A percentile compares a stretch with the other conserved stretches of the same genome.
Conservation (phyloP, 306 rosid genomes). For the Argentina anserina region DNA sequence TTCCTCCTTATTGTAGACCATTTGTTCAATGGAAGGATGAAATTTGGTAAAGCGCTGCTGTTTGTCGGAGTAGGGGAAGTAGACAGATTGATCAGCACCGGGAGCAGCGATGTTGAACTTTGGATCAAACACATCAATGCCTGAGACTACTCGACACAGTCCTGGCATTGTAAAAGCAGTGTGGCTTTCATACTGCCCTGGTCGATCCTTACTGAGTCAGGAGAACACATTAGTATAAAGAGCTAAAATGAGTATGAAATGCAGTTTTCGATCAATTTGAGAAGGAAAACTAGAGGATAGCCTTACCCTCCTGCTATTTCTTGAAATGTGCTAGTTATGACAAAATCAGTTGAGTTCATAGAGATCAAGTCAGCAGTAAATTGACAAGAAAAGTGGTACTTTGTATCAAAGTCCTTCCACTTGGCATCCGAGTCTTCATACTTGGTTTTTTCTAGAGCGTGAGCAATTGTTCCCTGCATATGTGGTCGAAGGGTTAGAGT, state of each 20-base stretch:
- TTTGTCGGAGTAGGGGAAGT: slow-evolving; percentile 60
- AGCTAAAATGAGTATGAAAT: neutral
- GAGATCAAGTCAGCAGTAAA: slow-evolving; percentile 75
- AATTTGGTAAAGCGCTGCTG: slow-evolving; percentile 26
- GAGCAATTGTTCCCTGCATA: slow-evolving; percentile 88
- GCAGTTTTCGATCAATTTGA: neutral
- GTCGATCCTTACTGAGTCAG: slow-evolving; percentile 51
- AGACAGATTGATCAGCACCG: slow-evolving; percentile 87
- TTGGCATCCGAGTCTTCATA: slow-evolving; percentile 89
- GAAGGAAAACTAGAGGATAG: neutral
- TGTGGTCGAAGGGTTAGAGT: neutral
- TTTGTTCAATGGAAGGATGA: slow-evolving; percentile 33
- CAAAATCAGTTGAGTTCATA: slow-evolving; percentile 82
- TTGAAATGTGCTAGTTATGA: slow-evolving; percentile 86
- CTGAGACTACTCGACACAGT: slow-evolving; percentile 64
- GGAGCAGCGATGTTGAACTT: slow-evolving; percentile 96
- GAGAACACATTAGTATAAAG: neutral
- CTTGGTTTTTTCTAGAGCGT: slow-evolving; percentile 86
- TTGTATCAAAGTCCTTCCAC: slow-evolving; percentile 71
- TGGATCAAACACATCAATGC: slow-evolving; percentile 81
- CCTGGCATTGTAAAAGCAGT: slow-evolving; percentile 89
- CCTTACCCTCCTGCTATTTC: slow-evolving; percentile 86
- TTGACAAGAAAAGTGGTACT: slow-evolving; percentile 87
- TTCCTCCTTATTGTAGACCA: slow-evolving; percentile 33
- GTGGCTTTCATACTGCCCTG: slow-evolving; percentile 90